Base-by-base conservation (phyloP, 176 grass and related monocot genomes). In the Puya raimondii region DNA sequence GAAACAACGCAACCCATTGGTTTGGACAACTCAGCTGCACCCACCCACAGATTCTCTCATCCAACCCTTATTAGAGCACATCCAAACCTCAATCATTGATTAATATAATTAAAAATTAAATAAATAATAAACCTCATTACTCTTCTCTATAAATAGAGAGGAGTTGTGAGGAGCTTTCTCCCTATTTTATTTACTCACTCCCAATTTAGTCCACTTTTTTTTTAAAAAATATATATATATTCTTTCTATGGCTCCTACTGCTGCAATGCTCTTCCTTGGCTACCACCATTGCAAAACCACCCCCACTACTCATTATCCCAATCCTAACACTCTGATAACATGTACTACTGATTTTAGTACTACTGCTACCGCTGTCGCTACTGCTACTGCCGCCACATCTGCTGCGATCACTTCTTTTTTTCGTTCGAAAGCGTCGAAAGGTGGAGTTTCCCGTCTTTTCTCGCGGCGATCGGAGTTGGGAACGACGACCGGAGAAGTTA, bases 261-360 rank as follows among this genome's bases (percentile, higher is more conserved):
- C 65, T 48, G 65, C 65, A 14, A 67, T 67, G 65, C 65, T 67
- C 65, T 67, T 67, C 33, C 65, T 67, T 17, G 33, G 65, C 65
- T 17, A 67, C 33, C 65, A 67, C 29, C 65, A 67, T 10, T 67
- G 33, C 27, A 49, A 21, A 33, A 2, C 64, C 23, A 27, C 10
- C 14, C 64, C 29, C 33, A 47, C 65, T 9, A 21, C 58, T 63
- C 58, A 10, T 10, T 48, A 65, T 65, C 10, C 29, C 15, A 10
- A 11, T n/a, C n/a, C 65, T 47, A 48, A 18, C 47, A 3, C 56
- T 9, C 15, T 2, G 0, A 10, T 20, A 2, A 9, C 2, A 18
- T 10, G 8, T 59, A 2, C 56, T 59, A 21, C 56, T 59, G 10
- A 7, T 20, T n/a, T 17, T 58, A 57, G 12, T 7, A 56, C 53